Conservation (phyloP, 73 alveolate genomes). For the Paramecium pentaurelia region DNA sequence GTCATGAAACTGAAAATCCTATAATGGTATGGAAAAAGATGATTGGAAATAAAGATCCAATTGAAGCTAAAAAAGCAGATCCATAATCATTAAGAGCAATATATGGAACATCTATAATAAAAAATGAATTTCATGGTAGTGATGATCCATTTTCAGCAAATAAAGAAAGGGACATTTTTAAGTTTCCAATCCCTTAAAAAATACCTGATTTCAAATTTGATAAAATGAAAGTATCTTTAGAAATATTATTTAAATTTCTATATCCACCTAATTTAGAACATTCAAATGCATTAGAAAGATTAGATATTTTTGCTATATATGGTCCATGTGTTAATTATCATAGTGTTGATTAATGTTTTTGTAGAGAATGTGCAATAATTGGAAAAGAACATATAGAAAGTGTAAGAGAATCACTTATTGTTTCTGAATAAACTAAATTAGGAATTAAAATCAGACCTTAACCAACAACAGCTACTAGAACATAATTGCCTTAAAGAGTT, state of each 20-base stretch:
- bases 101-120: conserved; percentile 81
- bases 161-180: conserved; percentile 92
- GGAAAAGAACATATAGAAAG: conserved; percentile 76
- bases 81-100: conserved; percentile 81
- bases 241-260: conserved; percentile 83
- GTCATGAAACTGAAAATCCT: conserved; percentile 85
- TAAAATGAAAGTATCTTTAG: conserved; percentile 77
- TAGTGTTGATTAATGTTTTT: conserved; percentile 84
- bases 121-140: conserved; percentile 90
- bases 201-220: conserved; percentile 91
- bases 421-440: conserved; percentile 64
- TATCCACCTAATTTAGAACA: conserved; percentile 96
- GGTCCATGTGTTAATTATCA: conserved; percentile 94
- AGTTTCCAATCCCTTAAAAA: conserved; percentile 89
- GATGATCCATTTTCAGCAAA: conserved; percentile 91
- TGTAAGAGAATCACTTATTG: conserved; percentile 57
- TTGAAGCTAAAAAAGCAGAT: conserved; percentile 71
- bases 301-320: conserved; percentile 89
- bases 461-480: conserved; percentile 35
- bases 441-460: conserved; percentile 53
- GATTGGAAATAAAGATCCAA: conserved; percentile 93
- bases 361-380: conserved; percentile 74
- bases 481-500: conserved; percentile 60
- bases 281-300: conserved; percentile 90
- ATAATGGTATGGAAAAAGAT: conserved; percentile 87